phyloP scores from a whole-genome alignment of 176 grass and related monocot species.

The Poa pratensis region DNA sequence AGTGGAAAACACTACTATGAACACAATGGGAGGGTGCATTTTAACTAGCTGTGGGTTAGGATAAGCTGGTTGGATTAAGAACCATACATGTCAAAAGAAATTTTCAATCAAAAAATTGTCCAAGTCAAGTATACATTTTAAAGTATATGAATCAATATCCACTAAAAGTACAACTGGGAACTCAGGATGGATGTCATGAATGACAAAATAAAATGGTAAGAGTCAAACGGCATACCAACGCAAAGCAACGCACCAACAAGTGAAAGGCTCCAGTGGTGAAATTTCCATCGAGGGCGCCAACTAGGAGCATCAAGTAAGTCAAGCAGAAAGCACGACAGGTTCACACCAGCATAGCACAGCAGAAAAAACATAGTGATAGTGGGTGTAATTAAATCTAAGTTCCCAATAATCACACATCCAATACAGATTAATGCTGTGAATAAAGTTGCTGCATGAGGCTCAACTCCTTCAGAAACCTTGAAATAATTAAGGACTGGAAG shows the following conservation, averaged over 20 bases:
- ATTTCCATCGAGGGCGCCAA: slow-evolving; percentile 98
- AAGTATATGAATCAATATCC: not conserved
- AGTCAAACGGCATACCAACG: slow-evolving; percentile 68
- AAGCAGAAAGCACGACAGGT: slow-evolving; percentile 93
- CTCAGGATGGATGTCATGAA: not conserved
- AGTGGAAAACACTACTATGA: slow-evolving; percentile 27
- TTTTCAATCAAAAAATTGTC: slow-evolving; percentile 25
- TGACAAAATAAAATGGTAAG: slow-evolving; percentile 23
- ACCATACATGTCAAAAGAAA: slow-evolving; percentile 16
- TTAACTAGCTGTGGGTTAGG: slow-evolving; percentile 12
- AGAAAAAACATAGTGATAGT: slow-evolving; percentile 99
- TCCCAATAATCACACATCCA: slow-evolving; percentile 88
- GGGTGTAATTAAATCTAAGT: slow-evolving; percentile 95
- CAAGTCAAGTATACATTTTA: slow-evolving; percentile 1
- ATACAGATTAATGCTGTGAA: slow-evolving; percentile 96
- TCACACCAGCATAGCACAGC: slow-evolving; percentile 93
- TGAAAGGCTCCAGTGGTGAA: slow-evolving; percentile 99
- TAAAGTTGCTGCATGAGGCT: slow-evolving; percentile 82
- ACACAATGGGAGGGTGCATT: not conserved
- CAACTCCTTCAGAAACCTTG: slow-evolving; percentile 87
- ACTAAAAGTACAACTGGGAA: not conserved
- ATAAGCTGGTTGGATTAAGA: slow-evolving; percentile 30
- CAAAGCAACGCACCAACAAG: slow-evolving; percentile 91
- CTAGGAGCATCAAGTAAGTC: slow-evolving; percentile 99
- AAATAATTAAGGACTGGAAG: slow-evolving; percentile 95